Evolutionary conservation across 2,329 filamentous ascomycete species (phyloP), one percentile per base, ranked within the genome.

Genomic region (Ceratocystis diversiconidia): DNA sequence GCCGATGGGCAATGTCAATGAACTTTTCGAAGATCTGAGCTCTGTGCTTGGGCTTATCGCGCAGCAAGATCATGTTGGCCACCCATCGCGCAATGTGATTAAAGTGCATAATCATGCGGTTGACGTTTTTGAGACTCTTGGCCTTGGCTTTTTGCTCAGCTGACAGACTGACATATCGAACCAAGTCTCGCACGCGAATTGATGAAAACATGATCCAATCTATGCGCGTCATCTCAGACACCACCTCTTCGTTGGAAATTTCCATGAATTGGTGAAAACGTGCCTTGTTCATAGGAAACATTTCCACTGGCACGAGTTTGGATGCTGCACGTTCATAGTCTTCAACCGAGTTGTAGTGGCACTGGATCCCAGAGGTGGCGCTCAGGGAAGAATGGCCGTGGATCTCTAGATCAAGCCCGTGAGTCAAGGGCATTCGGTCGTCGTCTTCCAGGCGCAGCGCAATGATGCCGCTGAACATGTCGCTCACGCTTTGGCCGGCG

Each of bases 171-270:
- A 96, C 92, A 72, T 96, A 89, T 3, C 94, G 88, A 52, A 97
- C 88, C 61, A 97, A 85, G 75, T 99, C 94, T 67, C 94, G 89
- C 65, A 95, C 89, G 30, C 90, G 86, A 68, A 97, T 96, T 0
- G 91, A 92, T 63, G 89, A 95, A 74, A 96, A 97, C 88, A 97
- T 94, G 74, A 95, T 86, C 92, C 92, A 97, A 76, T 99, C 94
- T 65, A 99, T 95, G 68, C 92, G 83, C 3, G 94, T 97, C 71
- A 99, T 82, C 74, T 99, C 94, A 67, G 88, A 86, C 17, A 92
- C 92, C 70, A 97, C 87, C 61, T 90, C 84, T 68, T 95, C 89
- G 64, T 95, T 88, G 0, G 88, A 81, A 28, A 87, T 87, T 44
- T 89, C 88, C 86, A 97, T 95, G 70, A 97, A 89, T 63, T 88